Percentiles rank a stretch among this genome's conserved stretches.
These are phyloP conservation scores for Taphrina communis DNA, from an alignment of 1,139 yeast genomes.

Conservation along the genomic window DNA sequence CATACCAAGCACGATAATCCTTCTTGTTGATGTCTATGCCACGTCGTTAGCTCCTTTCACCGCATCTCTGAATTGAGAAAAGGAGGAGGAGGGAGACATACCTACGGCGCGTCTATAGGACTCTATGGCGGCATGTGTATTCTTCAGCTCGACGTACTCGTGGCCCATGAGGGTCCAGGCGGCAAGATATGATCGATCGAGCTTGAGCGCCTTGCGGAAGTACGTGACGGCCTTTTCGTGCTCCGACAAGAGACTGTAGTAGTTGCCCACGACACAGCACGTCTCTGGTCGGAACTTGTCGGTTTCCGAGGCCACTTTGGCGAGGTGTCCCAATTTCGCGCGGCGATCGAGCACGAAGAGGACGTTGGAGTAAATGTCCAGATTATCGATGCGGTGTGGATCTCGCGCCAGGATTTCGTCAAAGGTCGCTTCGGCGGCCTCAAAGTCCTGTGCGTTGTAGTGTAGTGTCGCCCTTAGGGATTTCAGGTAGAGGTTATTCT, in stretches of 20 bases:
- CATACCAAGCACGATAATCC: conserved; percentile 98
- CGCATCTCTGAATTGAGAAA: background rate
- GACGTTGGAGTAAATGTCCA: conserved; percentile 91
- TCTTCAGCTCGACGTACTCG: conserved; percentile 93
- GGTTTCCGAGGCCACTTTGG: conserved; percentile 80
- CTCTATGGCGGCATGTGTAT: conserved; percentile 97
- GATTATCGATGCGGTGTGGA: conserved; percentile 85
- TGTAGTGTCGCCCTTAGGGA: conserved; percentile 80
- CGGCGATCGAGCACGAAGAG: conserved; percentile 91
- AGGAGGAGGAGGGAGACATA: background rate
- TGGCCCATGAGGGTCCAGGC: conserved; percentile 99
- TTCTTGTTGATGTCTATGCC: conserved; percentile 70
- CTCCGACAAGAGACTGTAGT: conserved; percentile 87
- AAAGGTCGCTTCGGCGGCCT: conserved; percentile 76
- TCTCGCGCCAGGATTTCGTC: conserved; percentile 76
- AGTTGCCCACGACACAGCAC: conserved; percentile 91
- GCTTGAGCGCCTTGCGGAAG: conserved; percentile 83
- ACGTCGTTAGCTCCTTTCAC: too few relatives aligned
- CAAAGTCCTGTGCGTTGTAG: conserved; percentile 74
- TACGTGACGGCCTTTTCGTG: conserved; percentile 95
- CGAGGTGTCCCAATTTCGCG: conserved; percentile 80
- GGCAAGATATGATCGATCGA: conserved; percentile 78
- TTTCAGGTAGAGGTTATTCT: conserved; percentile 73
- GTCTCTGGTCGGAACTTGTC: conserved; percentile 94
- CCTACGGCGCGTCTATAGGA: conserved; percentile 87